phyloP scores from a whole-genome alignment of 345 rosid species.

The Eucalyptus leucophloia region DNA sequence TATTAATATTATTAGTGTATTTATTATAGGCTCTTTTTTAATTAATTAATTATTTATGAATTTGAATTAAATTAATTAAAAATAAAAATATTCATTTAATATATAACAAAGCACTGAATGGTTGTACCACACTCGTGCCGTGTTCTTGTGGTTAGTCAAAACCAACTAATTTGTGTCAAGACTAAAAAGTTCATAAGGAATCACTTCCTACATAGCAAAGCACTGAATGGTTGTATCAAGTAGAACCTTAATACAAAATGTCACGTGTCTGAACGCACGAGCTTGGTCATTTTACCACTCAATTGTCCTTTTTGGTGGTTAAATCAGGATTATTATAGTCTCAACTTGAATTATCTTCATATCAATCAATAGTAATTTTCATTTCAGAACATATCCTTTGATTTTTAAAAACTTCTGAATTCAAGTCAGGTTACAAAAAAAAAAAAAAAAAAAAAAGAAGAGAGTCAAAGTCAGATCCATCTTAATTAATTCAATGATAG shows the following conservation, averaged over 20 bases:
- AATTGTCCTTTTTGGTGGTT: not conserved
- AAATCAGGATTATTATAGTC: not conserved
- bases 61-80: too few relatives aligned
- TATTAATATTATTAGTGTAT: too few relatives aligned
- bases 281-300: not conserved
- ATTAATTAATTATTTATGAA: too few relatives aligned
- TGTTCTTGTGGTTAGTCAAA: not conserved
- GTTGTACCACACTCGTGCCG: too few relatives aligned
- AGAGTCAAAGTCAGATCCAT: not conserved
- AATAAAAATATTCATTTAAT: too few relatives aligned
- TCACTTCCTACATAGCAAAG: not conserved
- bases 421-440: not conserved
- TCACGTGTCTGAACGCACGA: not conserved
- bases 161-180: not conserved
- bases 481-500: not conserved
- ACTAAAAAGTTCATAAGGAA: not conserved
- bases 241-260: not conserved
- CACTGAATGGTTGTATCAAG: not conserved
- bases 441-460: rapidly evolving
- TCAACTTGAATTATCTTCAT: not conserved
- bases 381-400: not conserved
- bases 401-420: not conserved
- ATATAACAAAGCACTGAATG: too few relatives aligned
- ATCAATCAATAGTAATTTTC: not conserved
- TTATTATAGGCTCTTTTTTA: too few relatives aligned